Evolutionary conservation across 306 rosid species (phyloP), one percentile per base, ranked within the genome.

Genomic region (Prosopis cineraria): DNA sequence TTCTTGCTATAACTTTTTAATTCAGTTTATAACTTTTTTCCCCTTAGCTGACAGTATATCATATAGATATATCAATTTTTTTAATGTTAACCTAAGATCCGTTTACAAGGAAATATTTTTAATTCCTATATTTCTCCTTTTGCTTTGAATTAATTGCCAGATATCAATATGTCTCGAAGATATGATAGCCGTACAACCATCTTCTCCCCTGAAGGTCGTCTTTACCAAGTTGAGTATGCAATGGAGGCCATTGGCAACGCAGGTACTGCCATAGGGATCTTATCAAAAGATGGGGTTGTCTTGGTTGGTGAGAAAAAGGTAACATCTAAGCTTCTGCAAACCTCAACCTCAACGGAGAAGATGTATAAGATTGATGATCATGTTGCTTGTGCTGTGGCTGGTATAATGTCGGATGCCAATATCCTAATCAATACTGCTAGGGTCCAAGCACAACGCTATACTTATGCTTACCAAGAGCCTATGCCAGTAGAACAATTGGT

Each of bases 171-270:
- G 89, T 85, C 89, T 33, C 86, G 86, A 60, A 85, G 89, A 79
- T 85, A 85, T 85, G 89, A 85, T 45, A 82, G 89, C 68, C 89
- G 86, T 6, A 85, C 89, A 72, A 85, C 89, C 72, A 85, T 85
- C 25, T 85, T 85, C 80, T 85, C 89, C 60, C 89, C 89, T 0
- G 89, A 85, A 62, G 89, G 89, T 3, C 86, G 86, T 60, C 89
- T 85, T 67, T 85, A 85, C 82, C 89, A 85, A 79, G 89, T 85
- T 44, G 89, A 85, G 69, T 85, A 85, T 53, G 89, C 89, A 67
- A 85, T 85, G 86, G 89, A 85, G 67, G 89, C 89, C 37, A 85
- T 85, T 12, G 89, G 89, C 10, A 85, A 85, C 37, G 86, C 89
- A 43, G 89, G 89, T 60, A 72, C 89, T 65, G 89, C 89, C 37